Base-by-base conservation (phyloP, 2,329 filamentous ascomycete genomes). In the Sordariomycetes sp. region DNA sequence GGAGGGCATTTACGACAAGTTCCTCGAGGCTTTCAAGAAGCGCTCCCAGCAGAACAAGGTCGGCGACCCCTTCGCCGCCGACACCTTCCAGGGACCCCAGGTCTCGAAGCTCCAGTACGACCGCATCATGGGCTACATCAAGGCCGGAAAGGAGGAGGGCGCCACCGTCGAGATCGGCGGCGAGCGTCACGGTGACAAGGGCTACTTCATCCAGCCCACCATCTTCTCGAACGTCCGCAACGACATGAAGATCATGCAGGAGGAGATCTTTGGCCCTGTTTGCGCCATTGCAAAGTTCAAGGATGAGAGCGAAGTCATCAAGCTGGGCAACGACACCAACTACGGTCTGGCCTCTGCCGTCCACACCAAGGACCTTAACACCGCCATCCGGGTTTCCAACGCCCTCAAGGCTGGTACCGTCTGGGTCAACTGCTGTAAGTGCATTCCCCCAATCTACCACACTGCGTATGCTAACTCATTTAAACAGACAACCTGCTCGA, bases 191-290 rank as follows among this genome's bases (percentile, higher is more conserved):
- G 82, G 83, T 42, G 56, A 68, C 53, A 77, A 84, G 68, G 82
- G 82, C 40, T 90, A 82, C 72, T 90, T 87, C 70, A 87, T 90
- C 61, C 66, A 87, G 68, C 84, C 84, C 23, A 90, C 85, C 52
- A 84, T 90, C 64, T 90, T 92, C 70, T 76, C 72, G 59, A 77
- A 85, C 53, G 84, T 88, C 45, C 74, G 65, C 35, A 66, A 76
- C 45, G 73, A 87, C 58, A 88, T 88, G 82, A 86, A 82, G 72
- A 88, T 92, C 53, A 77, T 85, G 62, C 73, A 84, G 60, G 83
- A 90, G 64, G 85, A 92, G 65, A 88, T 92, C 59, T 92, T 92
- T 56, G 85, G 85, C 42, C 85, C 85, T 38, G 85, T 92, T 42
- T 82, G 77, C 66, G 72, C 79, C 47, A 79, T 90, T 48, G 71